Evolutionary conservation across 371 early-diverging fungal species (phyloP), one percentile per base, ranked within the genome.

Genomic region (Dichotomocladium elegans): DNA sequence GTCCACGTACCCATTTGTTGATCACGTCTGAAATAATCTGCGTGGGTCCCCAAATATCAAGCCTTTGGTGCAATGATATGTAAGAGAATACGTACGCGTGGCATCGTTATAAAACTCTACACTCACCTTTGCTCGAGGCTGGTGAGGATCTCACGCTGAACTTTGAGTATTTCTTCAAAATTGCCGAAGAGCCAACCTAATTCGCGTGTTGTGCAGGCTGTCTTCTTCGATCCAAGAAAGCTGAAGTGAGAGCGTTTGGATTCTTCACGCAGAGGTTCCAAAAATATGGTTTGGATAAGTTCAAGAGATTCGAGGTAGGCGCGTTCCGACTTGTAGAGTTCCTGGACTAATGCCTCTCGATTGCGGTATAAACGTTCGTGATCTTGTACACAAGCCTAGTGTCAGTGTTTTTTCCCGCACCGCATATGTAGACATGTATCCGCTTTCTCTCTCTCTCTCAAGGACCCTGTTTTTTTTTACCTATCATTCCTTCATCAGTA

Each of bases 181-280:
- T 75, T 75, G 22, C 70, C 68, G 58, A 75, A 75, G 7, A 75
- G 47, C 65, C 72, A 66, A 9, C 57, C 57, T 35, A 69, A 58
- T 46, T 71, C 72, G 9, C 66, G 55, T 33, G 71, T 66, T 10
- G 76, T 75, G 34, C 76, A 75, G 8, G 61, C 51, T 47, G 61
- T 58, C 50, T 71, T 75, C 47, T 67, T 70, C 53, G 59, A 65
- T 14, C 67, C 67, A 7, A 67, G 52, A 59, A 67, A 67, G 22
- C 51, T 63, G 41, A 63, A 70, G 0, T 62, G 42, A 0, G 70
- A 58, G 27, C 63, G 66, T 33, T 66, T 60, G 3, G 66, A 40
- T 28, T 66, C 64, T 41, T 68, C 64, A 6, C 58, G 58, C 11
- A 75, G 43, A 0, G 72, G 70, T 3, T 55, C 11, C 17, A 72